Conservation (phyloP, 116 monocot species). For the Phalaenopsis hybrid region DNA sequence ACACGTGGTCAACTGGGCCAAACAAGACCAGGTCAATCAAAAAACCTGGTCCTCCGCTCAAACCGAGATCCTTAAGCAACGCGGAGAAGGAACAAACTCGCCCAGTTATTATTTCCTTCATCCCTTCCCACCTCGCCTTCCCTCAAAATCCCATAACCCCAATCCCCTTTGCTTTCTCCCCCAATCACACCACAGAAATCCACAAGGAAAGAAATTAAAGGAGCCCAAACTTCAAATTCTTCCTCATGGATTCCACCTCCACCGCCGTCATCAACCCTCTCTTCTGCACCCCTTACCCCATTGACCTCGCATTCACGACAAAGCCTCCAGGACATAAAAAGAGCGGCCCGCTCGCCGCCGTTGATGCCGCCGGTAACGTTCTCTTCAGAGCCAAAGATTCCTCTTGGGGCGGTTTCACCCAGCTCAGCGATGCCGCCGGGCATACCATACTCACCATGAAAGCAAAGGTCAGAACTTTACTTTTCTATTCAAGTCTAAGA, state of each 20-base stretch:
- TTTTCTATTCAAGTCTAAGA: background rate
- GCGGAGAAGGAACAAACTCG: too few relatives aligned
- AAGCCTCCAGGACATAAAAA: background rate
- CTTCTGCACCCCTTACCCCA: background rate
- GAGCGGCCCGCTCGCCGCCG: background rate
- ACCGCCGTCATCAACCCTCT: background rate
- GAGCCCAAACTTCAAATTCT: background rate
- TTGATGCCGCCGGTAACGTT: background rate
- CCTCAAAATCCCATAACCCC: too few relatives aligned
- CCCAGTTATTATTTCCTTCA: too few relatives aligned
- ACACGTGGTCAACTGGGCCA: too few relatives aligned
- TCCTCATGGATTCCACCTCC: background rate
- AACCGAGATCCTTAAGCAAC: too few relatives aligned
- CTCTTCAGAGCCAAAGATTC: background rate
- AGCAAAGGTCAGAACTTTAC: background rate
- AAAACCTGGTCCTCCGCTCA: too few relatives aligned
- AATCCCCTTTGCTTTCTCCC: too few relatives aligned
- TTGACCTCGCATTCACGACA: background rate
- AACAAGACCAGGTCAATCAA: too few relatives aligned
- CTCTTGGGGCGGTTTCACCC: background rate
- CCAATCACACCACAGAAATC: too few relatives aligned
- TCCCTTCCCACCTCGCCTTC: too few relatives aligned
- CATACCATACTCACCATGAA: conserved; percentile 3
- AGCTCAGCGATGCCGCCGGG: background rate
- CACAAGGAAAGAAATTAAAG: background rate